phyloP scores from a whole-genome alignment of 371 early-diverging fungal genomes.

The Choanephora cucurbitarum region DNA sequence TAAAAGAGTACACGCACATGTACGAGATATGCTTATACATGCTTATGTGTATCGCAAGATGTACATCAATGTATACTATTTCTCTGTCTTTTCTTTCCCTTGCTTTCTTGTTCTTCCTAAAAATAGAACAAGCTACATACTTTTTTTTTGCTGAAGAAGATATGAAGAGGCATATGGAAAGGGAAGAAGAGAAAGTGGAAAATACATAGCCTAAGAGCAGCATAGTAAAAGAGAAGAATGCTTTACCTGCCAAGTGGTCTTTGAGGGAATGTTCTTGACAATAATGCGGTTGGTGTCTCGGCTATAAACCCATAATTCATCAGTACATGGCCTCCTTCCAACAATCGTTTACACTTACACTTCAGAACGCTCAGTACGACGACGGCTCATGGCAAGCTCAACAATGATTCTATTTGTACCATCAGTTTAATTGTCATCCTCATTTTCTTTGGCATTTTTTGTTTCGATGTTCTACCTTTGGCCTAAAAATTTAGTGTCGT shows the following conservation, averaged over 20 bases:
- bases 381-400: conserved; percentile 62
- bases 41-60: too few relatives aligned
- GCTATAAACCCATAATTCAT: conserved; percentile 15
- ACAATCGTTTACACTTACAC: conserved; percentile 10
- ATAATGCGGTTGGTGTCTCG: conserved; percentile 59
- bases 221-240: conserved; percentile 27
- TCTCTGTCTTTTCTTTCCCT: neutral
- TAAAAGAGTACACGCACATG: neutral
- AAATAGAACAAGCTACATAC: neutral
- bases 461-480: conserved; percentile 49
- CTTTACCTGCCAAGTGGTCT: conserved; percentile 78
- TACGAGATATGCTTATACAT: too few relatives aligned
- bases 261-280: conserved; percentile 65
- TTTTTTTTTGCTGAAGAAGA: neutral
- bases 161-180: neutral
- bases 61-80: too few relatives aligned
- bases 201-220: conserved; percentile 23
- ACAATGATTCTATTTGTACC: conserved; percentile 55
- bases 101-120: neutral
- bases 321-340: neutral
- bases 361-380: conserved; percentile 36
- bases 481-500: conserved; percentile 65
- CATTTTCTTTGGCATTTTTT: conserved; percentile 38
- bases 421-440: neutral
- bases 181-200: conserved; percentile 6